A percentile compares a stretch with the other conserved stretches of the same genome.
phyloP scores from a whole-genome alignment of 768 basidiomycete species.

The Podaxis sp. region DNA sequence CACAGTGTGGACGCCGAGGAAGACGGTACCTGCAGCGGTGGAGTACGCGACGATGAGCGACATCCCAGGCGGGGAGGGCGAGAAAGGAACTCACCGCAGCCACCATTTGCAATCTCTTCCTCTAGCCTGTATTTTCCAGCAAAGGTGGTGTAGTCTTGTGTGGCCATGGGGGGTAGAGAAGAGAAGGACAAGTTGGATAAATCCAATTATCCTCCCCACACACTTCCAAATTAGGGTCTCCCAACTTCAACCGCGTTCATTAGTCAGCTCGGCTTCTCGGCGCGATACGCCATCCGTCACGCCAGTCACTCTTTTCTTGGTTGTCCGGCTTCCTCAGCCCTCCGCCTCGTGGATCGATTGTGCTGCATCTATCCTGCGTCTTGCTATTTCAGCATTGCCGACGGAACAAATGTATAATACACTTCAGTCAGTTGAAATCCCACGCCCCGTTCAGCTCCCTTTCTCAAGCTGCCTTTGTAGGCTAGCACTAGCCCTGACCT shows the following conservation, averaged over 20 bases:
- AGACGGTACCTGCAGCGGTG: conserved; percentile 62
- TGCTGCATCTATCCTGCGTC: background rate
- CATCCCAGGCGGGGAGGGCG: background rate
- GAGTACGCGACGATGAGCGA: conserved; percentile 4
- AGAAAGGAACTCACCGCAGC: conserved; percentile 56
- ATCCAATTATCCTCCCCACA: background rate
- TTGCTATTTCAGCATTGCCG: background rate
- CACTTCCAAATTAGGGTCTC: background rate
- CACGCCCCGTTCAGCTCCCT: background rate
- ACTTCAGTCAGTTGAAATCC: background rate
- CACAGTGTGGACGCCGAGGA: conserved; percentile 74
- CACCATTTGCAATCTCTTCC: conserved; percentile 79
- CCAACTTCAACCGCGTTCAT: conserved; percentile 17
- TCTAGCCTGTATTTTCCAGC: conserved; percentile 79
- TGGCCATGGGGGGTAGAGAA: background rate
- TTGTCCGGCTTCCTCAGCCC: background rate
- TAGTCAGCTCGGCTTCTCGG: conserved; percentile 13
- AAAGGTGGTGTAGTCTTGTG: conserved; percentile 39
- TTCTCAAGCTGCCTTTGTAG: background rate
- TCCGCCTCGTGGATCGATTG: conserved; percentile 3
- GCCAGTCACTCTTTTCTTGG: too few species aligned
- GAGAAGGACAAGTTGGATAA: background rate
- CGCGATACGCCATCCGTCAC: background rate
- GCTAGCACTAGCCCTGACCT: background rate
- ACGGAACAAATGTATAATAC: background rate